Evolutionary conservation across 768 basidiomycete species (phyloP).

Genomic region (Inosperma sp.): DNA sequence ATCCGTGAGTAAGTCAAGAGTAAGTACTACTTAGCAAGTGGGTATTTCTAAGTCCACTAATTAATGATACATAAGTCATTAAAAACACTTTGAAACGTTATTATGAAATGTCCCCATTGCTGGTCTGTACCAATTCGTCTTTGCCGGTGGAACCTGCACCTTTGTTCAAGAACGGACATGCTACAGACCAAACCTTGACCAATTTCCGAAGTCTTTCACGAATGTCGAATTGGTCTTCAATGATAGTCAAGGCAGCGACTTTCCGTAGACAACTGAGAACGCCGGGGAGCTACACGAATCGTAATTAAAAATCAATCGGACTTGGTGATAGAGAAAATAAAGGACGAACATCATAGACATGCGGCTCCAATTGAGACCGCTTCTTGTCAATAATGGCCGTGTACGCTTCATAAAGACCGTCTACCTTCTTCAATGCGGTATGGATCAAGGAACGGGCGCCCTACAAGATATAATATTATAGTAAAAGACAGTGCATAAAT

Average conservation of each 20-base stretch:
- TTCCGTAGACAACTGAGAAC: conserved; percentile 19
- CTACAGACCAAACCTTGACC: conserved; percentile 16
- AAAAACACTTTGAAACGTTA: too few species aligned
- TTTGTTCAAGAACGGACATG: conserved; percentile 19
- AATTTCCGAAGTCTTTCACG: conserved; percentile 16
- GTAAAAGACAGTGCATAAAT: neutral
- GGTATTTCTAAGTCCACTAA: too few species aligned
- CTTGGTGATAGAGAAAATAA: neutral
- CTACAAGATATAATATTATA: conserved; percentile 7
- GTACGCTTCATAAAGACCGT: conserved; percentile 20
- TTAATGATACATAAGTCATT: too few species aligned
- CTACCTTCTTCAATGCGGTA: conserved; percentile 18
- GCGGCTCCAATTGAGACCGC: conserved; percentile 10
- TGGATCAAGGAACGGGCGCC: conserved; percentile 22
- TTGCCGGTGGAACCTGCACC: too few species aligned
- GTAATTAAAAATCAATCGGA: neutral
- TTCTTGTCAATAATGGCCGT: conserved; percentile 10
- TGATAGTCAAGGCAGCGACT: conserved; percentile 16
- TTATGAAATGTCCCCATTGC: too few species aligned
- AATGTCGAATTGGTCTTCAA: conserved; percentile 22
- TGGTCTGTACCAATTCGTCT: too few species aligned
- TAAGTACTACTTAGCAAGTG: too few species aligned
- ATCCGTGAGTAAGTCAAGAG: too few species aligned
- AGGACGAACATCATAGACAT: conserved; percentile 15
- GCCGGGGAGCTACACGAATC: conserved; percentile 25